phyloP scores from a whole-genome alignment of 2,329 filamentous ascomycete species.

The Lachnellula willkommii region DNA sequence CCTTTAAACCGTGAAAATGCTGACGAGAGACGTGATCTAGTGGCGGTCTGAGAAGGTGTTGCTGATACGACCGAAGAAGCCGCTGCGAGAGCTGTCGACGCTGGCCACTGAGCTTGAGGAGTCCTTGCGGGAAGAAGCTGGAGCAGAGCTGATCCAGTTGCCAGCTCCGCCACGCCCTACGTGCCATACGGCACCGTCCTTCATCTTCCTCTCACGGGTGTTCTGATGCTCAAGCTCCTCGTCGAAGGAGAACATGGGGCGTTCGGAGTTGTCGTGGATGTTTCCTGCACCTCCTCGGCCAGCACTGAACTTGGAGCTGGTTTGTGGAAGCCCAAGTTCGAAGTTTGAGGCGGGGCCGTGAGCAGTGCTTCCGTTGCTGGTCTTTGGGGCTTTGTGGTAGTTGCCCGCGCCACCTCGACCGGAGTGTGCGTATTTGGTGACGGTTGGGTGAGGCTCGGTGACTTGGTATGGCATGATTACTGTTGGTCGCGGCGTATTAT shows the following conservation, averaged over 20 bases:
- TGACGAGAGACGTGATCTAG: conserved; percentile 6
- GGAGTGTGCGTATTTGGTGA: conserved; percentile 23
- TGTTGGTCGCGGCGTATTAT: conserved; percentile 13
- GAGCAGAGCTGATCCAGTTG: conserved; percentile 19
- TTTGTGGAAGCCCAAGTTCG: conserved; percentile 21
- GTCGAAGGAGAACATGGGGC: conserved; percentile 30
- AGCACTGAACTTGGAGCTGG: conserved; percentile 24
- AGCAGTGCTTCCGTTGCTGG: conserved; percentile 21
- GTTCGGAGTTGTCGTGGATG: conserved; percentile 25
- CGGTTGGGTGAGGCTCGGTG: conserved; percentile 30
- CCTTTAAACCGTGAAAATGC: conserved; percentile 11
- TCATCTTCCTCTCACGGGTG: conserved; percentile 26
- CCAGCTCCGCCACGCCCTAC: conserved; percentile 31
- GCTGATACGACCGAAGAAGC: conserved; percentile 25
- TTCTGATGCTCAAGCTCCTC: conserved; percentile 29
- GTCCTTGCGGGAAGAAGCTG: conserved; percentile 21
- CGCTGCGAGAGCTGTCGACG: conserved; percentile 13
- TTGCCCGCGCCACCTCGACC: conserved; percentile 32
- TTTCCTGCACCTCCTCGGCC: conserved; percentile 32
- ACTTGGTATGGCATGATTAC: conserved; percentile 23
- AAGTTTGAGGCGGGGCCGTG: conserved; percentile 28
- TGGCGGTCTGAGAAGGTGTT: conserved; percentile 17
- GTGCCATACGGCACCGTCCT: conserved; percentile 23
- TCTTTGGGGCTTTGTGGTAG: conserved; percentile 28
- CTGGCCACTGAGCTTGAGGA: conserved; percentile 19